Base-by-base conservation (phyloP, 148 eudicot species). In the Fagopyrum homotropicum region DNA sequence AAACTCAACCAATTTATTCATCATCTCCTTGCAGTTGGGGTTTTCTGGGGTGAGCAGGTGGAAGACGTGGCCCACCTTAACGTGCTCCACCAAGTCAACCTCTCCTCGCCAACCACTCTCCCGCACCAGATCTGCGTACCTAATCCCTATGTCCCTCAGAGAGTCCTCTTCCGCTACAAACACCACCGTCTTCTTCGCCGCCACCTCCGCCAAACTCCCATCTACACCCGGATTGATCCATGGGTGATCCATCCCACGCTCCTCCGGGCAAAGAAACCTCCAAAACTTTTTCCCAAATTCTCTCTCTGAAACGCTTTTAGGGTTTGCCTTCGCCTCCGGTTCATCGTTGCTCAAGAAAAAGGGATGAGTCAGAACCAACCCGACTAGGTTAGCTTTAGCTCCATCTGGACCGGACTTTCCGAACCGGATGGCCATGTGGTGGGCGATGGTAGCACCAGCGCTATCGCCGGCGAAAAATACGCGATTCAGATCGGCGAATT, bases 391-490 rank as follows among this genome's bases (percentile, higher is more conserved):
- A 3, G 26, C 26, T 22, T 22, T 22, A 0, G 80, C 9, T 0
- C 40, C 30, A 2, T 5, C 16, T 6, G 0, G 2, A 35, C 40
- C 40, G 40, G 40, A 35, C 64, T 30, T 6, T 60, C 88, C 86
- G 7, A 77, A 83, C 52, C 77, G 75, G 7, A 85, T 46, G 0
- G 73, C 87, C 56, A 86, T 81, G 73, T 88, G 72, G 54, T 86
- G 87, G 7, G 86, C 83, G 10, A 88, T 69, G 26, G 77, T 89
- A 26, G 82, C 93, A 0, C 91, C 93, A 26, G 90, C 79, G 17
- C 91, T 79, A 4, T 88, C 94, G 8, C 94, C 91, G 2, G 80
- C 83, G 4, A 90, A 30, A 45, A 76, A 78, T 1, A 90, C 81
- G 0, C 70, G 73, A 0, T 46, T 49, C 11, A 79, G 82, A 29